Evolutionary conservation across 257 asterid genomes (phyloP).

Genomic region (Anisodus acutangulus): DNA sequence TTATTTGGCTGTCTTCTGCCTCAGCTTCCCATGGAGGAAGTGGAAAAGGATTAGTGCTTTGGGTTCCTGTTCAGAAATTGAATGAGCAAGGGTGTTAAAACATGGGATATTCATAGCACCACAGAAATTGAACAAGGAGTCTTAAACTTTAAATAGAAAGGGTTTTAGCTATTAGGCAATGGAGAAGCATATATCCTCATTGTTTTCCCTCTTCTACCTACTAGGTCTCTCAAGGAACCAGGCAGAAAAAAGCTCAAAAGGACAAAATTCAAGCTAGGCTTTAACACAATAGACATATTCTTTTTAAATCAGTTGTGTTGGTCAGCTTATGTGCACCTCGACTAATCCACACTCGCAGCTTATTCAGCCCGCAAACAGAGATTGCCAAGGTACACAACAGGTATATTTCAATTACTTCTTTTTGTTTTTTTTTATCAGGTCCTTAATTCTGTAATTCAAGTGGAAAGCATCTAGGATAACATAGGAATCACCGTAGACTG

Average conservation of each 20-base stretch:
- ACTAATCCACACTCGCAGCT: background rate
- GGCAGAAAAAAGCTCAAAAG: background rate
- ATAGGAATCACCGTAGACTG: conserved; percentile 63
- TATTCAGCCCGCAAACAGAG: background rate
- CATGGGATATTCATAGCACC: conserved; percentile 16
- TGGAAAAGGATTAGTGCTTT: conserved; percentile 59
- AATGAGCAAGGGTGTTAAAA: background rate
- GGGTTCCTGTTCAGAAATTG: conserved; percentile 49
- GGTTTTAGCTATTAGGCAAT: background rate
- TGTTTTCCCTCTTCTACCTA: background rate
- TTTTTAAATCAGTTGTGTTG: background rate
- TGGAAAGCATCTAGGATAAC: background rate
- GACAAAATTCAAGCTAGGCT: background rate
- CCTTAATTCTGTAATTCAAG: background rate
- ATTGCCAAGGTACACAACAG: background rate
- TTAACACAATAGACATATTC: background rate
- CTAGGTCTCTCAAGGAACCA: background rate
- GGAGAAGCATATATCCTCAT: background rate
- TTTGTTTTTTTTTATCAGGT: background rate
- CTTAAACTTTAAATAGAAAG: no score
- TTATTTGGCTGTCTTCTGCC: conserved; percentile 46
- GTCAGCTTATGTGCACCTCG: conserved; percentile 11
- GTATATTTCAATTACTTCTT: background rate
- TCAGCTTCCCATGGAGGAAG: conserved; percentile 98
- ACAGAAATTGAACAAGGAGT: background rate